A percentile compares a stretch with the other conserved stretches of the same genome.
phyloP scores from a whole-genome alignment of 2,329 filamentous ascomycete genomes.

The Venturia pyrina region DNA sequence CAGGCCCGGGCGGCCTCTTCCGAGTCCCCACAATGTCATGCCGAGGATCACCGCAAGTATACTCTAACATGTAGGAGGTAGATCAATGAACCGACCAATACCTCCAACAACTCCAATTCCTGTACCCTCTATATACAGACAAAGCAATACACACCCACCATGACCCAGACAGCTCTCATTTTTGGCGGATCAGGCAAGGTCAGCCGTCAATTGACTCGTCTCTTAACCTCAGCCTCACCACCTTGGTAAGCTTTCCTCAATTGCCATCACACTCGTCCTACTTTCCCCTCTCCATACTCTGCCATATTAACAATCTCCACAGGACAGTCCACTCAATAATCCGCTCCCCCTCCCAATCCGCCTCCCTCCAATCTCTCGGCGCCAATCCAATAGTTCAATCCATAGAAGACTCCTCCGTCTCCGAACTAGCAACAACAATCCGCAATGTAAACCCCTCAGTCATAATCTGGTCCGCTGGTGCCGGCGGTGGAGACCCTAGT shows the following conservation, averaged over 20 bases:
- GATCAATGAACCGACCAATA: no score
- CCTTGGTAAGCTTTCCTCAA: neutral
- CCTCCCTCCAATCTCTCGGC: constrained; percentile 30
- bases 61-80: no score
- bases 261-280: neutral
- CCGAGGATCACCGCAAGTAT: neutral
- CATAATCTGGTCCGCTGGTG: constrained; percentile 27
- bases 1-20: no score
- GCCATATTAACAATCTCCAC: neutral
- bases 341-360: constrained; percentile 23
- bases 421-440: constrained; percentile 30
- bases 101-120: neutral
- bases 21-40: neutral
- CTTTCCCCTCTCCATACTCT: neutral
- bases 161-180: constrained; percentile 18
- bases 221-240: neutral
- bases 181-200: constrained; percentile 28
- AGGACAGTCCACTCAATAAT: constrained; percentile 24
- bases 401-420: constrained; percentile 30
- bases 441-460: constrained; percentile 22
- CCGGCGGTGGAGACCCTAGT: constrained; percentile 32
- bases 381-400: constrained; percentile 34
- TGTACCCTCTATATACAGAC: neutral
- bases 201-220: constrained; percentile 24
- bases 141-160: neutral